These are phyloP conservation scores for Aspergillus ochraceoroseus DNA, from an alignment of 2,329 filamentous ascomycete species.

Conservation along the genomic window DNA sequence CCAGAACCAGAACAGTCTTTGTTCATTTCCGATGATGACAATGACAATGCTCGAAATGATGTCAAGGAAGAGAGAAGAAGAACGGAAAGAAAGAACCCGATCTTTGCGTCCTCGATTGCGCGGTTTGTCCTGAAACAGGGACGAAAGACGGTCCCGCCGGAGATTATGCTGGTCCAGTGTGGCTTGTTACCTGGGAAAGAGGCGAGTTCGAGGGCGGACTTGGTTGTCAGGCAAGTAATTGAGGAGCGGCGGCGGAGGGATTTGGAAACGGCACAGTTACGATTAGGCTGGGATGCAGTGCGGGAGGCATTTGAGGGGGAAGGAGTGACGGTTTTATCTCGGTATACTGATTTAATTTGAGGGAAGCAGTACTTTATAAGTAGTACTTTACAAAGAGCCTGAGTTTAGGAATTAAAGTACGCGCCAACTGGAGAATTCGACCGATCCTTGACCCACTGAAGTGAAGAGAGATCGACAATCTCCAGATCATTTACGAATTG, in stretches of 20 bases:
- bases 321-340: too few species aligned
- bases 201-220: too few species aligned
- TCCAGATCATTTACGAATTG: constrained; percentile 1
- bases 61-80: neutral
- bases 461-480: constrained; percentile 17
- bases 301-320: too few species aligned
- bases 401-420: constrained; percentile 24
- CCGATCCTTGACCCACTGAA: constrained; percentile 18
- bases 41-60: too few species aligned
- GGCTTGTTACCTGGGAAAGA: neutral
- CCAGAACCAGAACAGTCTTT: too few species aligned
- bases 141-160: neutral
- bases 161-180: neutral
- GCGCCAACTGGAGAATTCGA: constrained; percentile 20
- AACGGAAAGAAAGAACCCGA: neutral
- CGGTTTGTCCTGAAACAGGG: constrained; percentile 3
- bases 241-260: too few species aligned
- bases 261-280: too few species aligned
- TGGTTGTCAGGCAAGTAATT: too few species aligned
- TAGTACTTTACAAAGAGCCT: constrained; percentile 2
- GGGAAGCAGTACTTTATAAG: too few species aligned
- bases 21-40: too few species aligned
- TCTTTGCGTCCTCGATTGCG: neutral
- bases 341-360: too few species aligned
- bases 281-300: too few species aligned